Percentiles rank a stretch among this genome's conserved stretches.
Evolutionary conservation across 768 basidiomycete species (phyloP).

Genomic region (Rhizopogon sp.): DNA sequence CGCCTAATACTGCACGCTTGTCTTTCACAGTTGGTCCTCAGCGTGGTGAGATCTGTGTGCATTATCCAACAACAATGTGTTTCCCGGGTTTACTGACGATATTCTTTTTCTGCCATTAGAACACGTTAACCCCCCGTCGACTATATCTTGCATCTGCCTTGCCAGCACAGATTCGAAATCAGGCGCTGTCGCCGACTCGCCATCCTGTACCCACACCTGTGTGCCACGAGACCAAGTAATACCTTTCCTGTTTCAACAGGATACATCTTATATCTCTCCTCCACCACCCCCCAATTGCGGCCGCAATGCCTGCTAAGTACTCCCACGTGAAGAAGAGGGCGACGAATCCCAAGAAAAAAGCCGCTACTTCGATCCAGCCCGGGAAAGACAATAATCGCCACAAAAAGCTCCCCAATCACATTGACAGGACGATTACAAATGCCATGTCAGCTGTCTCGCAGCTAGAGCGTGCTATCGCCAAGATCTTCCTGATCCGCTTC

Average conservation of each 20-base stretch:
- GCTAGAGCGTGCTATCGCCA: slow-evolving; percentile 64
- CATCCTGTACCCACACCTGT: not conserved
- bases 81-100: not conserved
- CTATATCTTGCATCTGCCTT: slow-evolving; percentile 1
- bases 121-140: not conserved
- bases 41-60: not conserved
- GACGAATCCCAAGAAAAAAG: slow-evolving; percentile 43
- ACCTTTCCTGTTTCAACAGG: not conserved
- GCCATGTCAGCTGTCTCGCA: slow-evolving; percentile 59
- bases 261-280: not conserved
- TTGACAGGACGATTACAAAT: slow-evolving; percentile 50
- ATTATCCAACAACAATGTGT: not conserved
- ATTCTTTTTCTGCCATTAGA: not conserved
- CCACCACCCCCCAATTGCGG: not conserved
- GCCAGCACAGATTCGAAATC: slow-evolving; percentile 13
- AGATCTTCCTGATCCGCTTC: slow-evolving; percentile 62
- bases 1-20: not conserved
- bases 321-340: slow-evolving; percentile 70
- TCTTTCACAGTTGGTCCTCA: not conserved
- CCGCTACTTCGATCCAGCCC: slow-evolving; percentile 19
- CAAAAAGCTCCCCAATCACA: slow-evolving; percentile 39
- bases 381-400: slow-evolving; percentile 27
- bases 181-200: not conserved
- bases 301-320: slow-evolving; percentile 63
- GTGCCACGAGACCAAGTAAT: not conserved